Evolutionary conservation across 345 rosid species (phyloP).

Genomic region (Trapa incisa): DNA sequence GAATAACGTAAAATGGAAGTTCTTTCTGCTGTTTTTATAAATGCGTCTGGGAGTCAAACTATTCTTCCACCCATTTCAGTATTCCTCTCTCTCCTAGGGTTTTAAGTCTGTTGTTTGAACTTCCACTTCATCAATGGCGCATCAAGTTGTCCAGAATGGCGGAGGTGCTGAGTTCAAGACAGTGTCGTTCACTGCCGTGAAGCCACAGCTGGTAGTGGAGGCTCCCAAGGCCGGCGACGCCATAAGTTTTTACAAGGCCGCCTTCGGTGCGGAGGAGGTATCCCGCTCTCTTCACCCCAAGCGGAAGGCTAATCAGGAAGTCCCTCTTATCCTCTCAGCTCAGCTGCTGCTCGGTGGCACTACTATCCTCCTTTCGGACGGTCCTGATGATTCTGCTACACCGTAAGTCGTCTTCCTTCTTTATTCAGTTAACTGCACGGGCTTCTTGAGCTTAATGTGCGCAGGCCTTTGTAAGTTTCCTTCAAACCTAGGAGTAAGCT

Average conservation of each 20-base stretch:
- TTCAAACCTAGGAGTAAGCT: not conserved
- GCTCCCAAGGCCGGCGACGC: constrained; percentile 76
- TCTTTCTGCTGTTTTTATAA: constrained; percentile 44
- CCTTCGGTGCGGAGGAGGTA: constrained; percentile 61
- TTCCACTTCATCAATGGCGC: constrained; percentile 30
- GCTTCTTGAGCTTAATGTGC: not conserved
- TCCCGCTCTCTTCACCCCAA: constrained; percentile 54
- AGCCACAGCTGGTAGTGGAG: constrained; percentile 59
- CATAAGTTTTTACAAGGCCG: constrained; percentile 67
- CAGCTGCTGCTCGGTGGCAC: constrained; percentile 56
- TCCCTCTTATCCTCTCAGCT: constrained; percentile 65
- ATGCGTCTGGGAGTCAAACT: constrained; percentile 2
- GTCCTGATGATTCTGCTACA: constrained; percentile 21
- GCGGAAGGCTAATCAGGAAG: constrained; percentile 90
- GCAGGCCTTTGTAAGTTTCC: not conserved
- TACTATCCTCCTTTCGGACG: constrained; percentile 44
- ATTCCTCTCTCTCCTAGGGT: constrained; percentile 8
- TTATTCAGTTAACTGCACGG: not conserved
- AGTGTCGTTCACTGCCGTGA: constrained; percentile 43
- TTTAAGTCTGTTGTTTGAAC: not conserved
- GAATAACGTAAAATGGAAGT: too few species aligned
- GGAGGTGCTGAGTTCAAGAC: constrained; percentile 25
- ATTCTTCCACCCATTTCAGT: constrained; percentile 3
- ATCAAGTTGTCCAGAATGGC: constrained; percentile 44
- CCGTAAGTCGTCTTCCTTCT: constrained; percentile 22